Evolutionary conservation across 2,329 filamentous ascomycete species (phyloP), one percentile per base, ranked within the genome.

Genomic region (Dothiorella sarmentorum): DNA sequence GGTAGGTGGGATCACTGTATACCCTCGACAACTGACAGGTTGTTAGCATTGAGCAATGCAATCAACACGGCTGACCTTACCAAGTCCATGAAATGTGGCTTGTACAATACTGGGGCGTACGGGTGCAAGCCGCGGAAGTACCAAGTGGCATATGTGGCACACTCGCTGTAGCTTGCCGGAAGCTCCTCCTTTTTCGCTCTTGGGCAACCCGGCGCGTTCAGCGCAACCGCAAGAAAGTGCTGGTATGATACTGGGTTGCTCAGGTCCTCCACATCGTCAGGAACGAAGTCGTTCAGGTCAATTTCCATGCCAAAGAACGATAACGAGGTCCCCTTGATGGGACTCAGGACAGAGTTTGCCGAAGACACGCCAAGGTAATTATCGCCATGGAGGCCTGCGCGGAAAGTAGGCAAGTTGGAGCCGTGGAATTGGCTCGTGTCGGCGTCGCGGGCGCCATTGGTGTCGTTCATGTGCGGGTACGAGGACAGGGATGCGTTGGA

Each of bases 241-340:
- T 85, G 81, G 53, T 89, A 84, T 0, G 89, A 92, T 68, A 89
- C 88, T 73, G 76, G 68, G 70, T 80, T 65, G 69, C 73, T 61
- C 70, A 74, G 60, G 73, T 83, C 75, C 17, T 89, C 86, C 65
- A 88, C 83, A 61, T 90, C 88, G 1, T 80, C 78, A 1, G 82
- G 84, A 45, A 86, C 81, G 66, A 90, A 91, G 43, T 87, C 84
- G 11, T 87, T 85, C 40, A 93, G 82, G 71, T 95, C 88, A 66
- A 94, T 88, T 44, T 89, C 87, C 64, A 88, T 88, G 31, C 90
- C 90, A 40, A 94, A 83, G 56, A 95, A 84, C 1, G 88, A 86
- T n/a, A 94, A 76, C 7, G 83, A 85, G 0, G 88, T 91, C 45
- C 89, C 89, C 66, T 87, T 86, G 67, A 92, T 87, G 7, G 87